These are phyloP conservation scores for Rhodamnia rubescens DNA, from an alignment of 345 rosid species.

Conservation along the genomic window DNA sequence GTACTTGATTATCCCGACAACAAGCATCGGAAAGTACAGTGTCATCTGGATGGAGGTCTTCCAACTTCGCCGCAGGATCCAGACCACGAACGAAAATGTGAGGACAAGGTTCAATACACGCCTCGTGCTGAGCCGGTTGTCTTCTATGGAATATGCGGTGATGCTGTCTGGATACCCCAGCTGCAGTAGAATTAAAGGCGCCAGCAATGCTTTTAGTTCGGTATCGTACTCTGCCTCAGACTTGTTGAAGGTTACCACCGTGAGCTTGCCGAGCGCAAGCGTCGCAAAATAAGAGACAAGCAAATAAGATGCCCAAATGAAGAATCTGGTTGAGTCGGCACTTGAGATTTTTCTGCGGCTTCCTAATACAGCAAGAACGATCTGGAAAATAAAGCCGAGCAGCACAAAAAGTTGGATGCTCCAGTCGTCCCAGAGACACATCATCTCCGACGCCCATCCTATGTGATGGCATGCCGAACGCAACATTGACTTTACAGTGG, in stretches of 20 bases:
- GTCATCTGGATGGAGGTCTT: not conserved
- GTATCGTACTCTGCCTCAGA: not conserved
- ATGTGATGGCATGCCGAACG: not conserved
- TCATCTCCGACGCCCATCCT: not conserved
- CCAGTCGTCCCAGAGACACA: constrained; percentile 5
- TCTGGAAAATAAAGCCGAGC: constrained; percentile 2
- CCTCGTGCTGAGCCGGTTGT: constrained; percentile 6
- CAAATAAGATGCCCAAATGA: constrained; percentile 8
- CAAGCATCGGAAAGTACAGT: constrained; percentile 3
- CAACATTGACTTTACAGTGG: not conserved
- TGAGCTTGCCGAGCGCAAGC: constrained; percentile 11
- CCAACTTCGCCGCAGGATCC: constrained; percentile 1
- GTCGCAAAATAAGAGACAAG: not conserved
- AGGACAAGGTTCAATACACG: constrained; percentile 1
- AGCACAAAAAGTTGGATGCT: constrained; percentile 4
- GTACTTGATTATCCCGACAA: constrained; percentile 4
- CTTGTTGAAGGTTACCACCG: not conserved
- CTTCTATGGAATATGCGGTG: constrained; percentile 15
- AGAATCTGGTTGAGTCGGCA: not conserved
- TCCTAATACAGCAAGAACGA: constrained; percentile 1
- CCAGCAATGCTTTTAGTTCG: constrained; percentile 2
- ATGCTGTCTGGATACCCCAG: constrained; percentile 12
- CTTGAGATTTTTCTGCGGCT: constrained; percentile 1
- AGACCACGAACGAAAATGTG: not conserved
- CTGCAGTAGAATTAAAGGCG: constrained; percentile 7